phyloP scores from a whole-genome alignment of 2,329 filamentous ascomycete species.

The Ramichloridium luteum region DNA sequence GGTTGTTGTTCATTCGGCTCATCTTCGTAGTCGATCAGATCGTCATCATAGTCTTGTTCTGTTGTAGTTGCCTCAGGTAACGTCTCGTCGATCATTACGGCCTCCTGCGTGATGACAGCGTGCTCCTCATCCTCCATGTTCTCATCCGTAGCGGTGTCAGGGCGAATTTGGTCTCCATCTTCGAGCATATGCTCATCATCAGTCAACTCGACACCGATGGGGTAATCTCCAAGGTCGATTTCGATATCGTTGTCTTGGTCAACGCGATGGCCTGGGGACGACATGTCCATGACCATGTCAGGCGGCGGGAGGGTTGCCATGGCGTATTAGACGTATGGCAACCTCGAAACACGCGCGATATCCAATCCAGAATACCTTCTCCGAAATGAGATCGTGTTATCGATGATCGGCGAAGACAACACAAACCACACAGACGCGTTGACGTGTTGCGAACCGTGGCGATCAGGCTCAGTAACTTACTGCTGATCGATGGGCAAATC shows the following conservation, averaged over 20 bases:
- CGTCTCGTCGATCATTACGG: constrained; percentile 5
- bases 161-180: constrained; percentile 36
- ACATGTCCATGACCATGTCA: constrained; percentile 41
- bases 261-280: constrained; percentile 34
- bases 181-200: constrained; percentile 47
- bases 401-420: no score
- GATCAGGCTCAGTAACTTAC: no score
- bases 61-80: constrained; percentile 9
- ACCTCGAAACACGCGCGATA: no score
- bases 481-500: no score
- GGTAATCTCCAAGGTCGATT: constrained; percentile 44
- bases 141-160: constrained; percentile 24
- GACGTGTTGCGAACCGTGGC: no score
- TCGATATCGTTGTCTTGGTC: constrained; percentile 41
- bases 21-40: constrained; percentile 28
- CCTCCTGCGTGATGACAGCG: constrained; percentile 18
- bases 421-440: no score
- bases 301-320: neutral
- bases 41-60: constrained; percentile 20
- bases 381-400: no score
- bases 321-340: no score
- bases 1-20: constrained; percentile 15
- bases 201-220: constrained; percentile 13
- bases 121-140: constrained; percentile 22
- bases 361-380: no score